A percentile compares a stretch with the other conserved stretches of the same genome.
Conservation (phyloP, 441 rosid species). For the Erysimum pusillum region DNA sequence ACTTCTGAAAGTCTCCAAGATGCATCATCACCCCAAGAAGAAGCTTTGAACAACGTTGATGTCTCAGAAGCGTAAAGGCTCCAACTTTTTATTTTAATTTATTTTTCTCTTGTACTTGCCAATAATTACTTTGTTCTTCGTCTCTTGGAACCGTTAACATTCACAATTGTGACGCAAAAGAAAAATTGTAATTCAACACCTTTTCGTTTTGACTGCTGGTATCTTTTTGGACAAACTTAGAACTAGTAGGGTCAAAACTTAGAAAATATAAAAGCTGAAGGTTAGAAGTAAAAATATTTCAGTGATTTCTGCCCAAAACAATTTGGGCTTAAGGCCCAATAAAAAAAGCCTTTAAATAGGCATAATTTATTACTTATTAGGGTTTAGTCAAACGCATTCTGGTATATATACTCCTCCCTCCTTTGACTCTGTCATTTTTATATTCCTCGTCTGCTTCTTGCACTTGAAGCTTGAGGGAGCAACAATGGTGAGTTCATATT, state of each 20-base stretch:
- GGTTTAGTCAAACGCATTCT: background rate
- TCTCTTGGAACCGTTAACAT: slow-evolving; percentile 16
- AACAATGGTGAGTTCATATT: background rate
- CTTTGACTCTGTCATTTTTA: no score
- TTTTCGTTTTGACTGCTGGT: background rate
- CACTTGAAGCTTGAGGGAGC: background rate
- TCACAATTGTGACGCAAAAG: background rate
- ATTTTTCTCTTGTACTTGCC: slow-evolving; percentile 7
- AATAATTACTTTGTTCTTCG: slow-evolving; percentile 15
- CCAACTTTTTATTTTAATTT: slow-evolving; percentile 17
- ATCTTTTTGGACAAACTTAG: background rate
- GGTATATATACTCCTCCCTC: background rate
- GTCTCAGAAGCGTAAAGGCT: slow-evolving; percentile 43
- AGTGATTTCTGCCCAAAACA: background rate
- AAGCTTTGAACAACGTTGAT: slow-evolving; percentile 43
- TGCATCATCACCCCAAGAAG: slow-evolving; percentile 33
- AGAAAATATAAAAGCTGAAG: background rate
- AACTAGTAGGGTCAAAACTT: slow-evolving; percentile 4
- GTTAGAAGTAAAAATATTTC: background rate
- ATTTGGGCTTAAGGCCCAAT: slow-evolving; percentile 1
- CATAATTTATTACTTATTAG: background rate
- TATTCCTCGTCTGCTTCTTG: background rate
- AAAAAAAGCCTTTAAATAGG: background rate
- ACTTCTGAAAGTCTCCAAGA: slow-evolving; percentile 53
- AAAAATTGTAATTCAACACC: background rate